Percentiles rank a stretch among this genome's conserved stretches.
Conservation (phyloP, 2,329 filamentous ascomycete species). For the Tolypocladium tundrense region DNA sequence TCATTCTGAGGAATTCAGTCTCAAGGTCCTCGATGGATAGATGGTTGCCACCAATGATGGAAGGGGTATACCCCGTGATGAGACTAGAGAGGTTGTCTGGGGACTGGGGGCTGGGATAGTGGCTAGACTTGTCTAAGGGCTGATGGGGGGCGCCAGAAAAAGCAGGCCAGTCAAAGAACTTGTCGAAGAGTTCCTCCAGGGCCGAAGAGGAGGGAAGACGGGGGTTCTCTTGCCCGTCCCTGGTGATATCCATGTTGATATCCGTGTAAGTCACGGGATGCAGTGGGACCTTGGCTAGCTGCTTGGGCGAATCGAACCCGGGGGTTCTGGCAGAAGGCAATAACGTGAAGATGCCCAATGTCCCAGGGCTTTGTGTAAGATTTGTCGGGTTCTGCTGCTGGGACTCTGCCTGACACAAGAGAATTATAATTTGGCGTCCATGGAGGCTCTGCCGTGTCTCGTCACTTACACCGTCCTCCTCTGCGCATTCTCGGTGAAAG, state of each 20-base stretch:
- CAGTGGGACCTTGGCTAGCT: slow-evolving; percentile 30
- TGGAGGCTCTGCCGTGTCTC: slow-evolving; percentile 22
- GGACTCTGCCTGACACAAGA: slow-evolving; percentile 25
- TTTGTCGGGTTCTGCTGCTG: slow-evolving; percentile 22
- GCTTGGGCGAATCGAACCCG: slow-evolving; percentile 24
- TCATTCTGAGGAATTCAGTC: slow-evolving; percentile 23
- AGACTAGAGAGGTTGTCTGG: slow-evolving; percentile 20
- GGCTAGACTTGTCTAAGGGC: slow-evolving; percentile 17
- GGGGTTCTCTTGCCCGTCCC: slow-evolving; percentile 25
- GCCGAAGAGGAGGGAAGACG: slow-evolving; percentile 24
- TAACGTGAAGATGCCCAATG: slow-evolving; percentile 29
- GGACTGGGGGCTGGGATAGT: slow-evolving; percentile 17
- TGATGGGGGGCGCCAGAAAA: slow-evolving; percentile 21
- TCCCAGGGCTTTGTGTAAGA: slow-evolving; percentile 28
- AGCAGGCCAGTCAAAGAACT: slow-evolving; percentile 26
- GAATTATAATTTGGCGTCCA: slow-evolving; percentile 28
- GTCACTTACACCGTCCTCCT: slow-evolving; percentile 27
- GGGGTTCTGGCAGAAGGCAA: slow-evolving; percentile 26
- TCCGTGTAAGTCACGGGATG: slow-evolving; percentile 30
- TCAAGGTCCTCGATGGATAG: slow-evolving; percentile 20
- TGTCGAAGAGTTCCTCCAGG: slow-evolving; percentile 22
- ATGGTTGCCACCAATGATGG: slow-evolving; percentile 17
- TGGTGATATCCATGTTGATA: slow-evolving; percentile 27
- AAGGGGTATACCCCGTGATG: slow-evolving; percentile 22
- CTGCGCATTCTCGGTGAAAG: slow-evolving; percentile 19